These are phyloP conservation scores for Nymphaea colorata DNA, from an alignment of 164 flowering plant genomes.

Conservation along the genomic window DNA sequence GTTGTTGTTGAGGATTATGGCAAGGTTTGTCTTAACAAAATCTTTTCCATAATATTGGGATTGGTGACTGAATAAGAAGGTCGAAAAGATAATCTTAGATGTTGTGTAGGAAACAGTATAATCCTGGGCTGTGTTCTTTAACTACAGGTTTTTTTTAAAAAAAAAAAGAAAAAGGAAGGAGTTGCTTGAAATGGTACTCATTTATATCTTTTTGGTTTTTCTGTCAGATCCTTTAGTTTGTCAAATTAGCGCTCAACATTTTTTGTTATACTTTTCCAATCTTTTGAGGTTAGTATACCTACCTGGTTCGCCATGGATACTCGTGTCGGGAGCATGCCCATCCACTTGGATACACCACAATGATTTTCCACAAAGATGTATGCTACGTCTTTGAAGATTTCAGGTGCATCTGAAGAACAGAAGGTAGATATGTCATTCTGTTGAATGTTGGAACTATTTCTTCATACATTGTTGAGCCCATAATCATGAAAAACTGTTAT, in stretches of 20 bases:
- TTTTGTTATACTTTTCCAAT: background rate
- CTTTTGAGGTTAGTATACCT: conserved; percentile 86
- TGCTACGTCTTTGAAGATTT: conserved; percentile 71
- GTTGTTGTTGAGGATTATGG: conserved; percentile 85
- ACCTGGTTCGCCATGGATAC: conserved; percentile 94
- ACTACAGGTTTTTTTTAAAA: conserved; percentile 73
- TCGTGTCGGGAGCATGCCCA: conserved; percentile 83
- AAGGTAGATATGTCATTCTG: conserved; percentile 39
- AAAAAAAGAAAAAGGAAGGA: conserved; percentile 89
- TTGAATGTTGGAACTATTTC: no score
- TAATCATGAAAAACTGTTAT: no score
- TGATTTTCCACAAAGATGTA: conserved; percentile 99
- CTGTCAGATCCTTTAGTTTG: no score
- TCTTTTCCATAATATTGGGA: background rate
- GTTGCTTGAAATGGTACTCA: conserved; percentile 81
- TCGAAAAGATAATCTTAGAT: no score
- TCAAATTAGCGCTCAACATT: no score
- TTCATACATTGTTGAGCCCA: no score
- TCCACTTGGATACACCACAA: conserved; percentile 97
- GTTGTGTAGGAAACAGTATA: no score
- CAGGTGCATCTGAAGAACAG: conserved; percentile 86
- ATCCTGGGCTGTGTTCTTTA: background rate
- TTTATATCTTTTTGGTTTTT: no score
- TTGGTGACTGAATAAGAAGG: background rate
- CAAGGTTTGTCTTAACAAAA: conserved; percentile 31